Percentiles rank a stretch among this genome's conserved stretches.
Evolutionary conservation across 208 protist species (phyloP).

Genomic region (Borovskyia barvae): DNA sequence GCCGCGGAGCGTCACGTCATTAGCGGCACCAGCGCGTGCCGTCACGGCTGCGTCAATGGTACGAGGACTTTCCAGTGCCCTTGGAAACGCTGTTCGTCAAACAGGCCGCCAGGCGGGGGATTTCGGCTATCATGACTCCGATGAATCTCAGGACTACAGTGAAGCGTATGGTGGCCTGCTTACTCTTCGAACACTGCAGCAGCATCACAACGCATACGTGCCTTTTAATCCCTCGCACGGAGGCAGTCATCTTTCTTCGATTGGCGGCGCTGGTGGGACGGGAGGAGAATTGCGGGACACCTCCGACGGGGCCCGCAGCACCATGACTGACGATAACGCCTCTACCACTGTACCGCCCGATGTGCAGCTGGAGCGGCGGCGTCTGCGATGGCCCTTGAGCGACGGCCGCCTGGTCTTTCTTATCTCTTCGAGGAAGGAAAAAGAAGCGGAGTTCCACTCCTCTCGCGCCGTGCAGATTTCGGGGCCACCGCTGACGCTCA

Average conservation of each 20-base stretch:
- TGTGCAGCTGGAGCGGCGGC: conserved; percentile 20
- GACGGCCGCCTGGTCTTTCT: conserved; percentile 38
- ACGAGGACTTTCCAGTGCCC: conserved; percentile 42
- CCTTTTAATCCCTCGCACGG: conserved; percentile 20
- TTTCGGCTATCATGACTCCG: conserved; percentile 42
- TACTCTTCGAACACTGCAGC: conserved; percentile 24
- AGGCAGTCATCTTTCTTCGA: conserved; percentile 26
- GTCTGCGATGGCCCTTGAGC: conserved; percentile 34
- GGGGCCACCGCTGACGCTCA: conserved; percentile 44
- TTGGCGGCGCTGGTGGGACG: conserved; percentile 5
- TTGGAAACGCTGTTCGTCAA: conserved; percentile 36
- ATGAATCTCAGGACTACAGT: conserved; percentile 42
- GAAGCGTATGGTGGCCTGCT: conserved; percentile 53
- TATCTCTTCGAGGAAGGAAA: conserved; percentile 19
- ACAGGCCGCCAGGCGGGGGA: conserved; percentile 28
- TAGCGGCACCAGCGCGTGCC: conserved; percentile 4
- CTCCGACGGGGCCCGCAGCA: conserved; percentile 23
- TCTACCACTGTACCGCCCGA: conserved; percentile 12
- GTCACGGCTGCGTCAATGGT: conserved; percentile 30
- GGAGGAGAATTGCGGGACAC: conserved; percentile 8
- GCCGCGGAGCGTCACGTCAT: not conserved
- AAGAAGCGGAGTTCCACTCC: not conserved
- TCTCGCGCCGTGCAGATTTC: conserved; percentile 26
- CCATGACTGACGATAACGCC: conserved; percentile 6
- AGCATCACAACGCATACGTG: conserved; percentile 7